Evolutionary conservation across 2,329 filamentous ascomycete genomes (phyloP).

Genomic region (Lachnum nothofagi): DNA sequence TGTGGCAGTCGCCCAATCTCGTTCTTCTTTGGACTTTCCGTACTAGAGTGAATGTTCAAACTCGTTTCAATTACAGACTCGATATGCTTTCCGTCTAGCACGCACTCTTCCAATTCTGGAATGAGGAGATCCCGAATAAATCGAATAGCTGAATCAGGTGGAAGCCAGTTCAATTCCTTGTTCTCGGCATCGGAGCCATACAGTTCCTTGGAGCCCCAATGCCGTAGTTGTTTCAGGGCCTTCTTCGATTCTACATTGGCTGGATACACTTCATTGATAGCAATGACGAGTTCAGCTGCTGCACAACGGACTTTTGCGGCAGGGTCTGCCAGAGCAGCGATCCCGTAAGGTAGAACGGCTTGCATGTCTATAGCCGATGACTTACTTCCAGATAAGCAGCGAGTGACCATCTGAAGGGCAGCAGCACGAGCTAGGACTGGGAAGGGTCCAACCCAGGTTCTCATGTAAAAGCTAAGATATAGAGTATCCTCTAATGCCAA

Average conservation of each 20-base stretch:
- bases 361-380: constrained; percentile 62
- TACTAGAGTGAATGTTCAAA: constrained; percentile 49
- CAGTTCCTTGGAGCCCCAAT: constrained; percentile 59
- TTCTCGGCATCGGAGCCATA: constrained; percentile 55
- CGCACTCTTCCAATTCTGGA: constrained; percentile 76
- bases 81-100: constrained; percentile 72
- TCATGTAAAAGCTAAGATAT: constrained; percentile 70
- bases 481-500: constrained; percentile 56
- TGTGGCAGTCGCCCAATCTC: constrained; percentile 46
- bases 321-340: constrained; percentile 69
- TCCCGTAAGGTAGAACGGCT: constrained; percentile 72
- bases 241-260: constrained; percentile 38
- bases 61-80: constrained; percentile 55
- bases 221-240: constrained; percentile 32
- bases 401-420: constrained; percentile 62
- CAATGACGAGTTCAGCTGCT: constrained; percentile 61
- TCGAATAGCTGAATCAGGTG: constrained; percentile 51
- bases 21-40: constrained; percentile 40
- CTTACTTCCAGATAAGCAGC: constrained; percentile 48
- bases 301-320: constrained; percentile 72
- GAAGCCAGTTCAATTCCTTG: constrained; percentile 51
- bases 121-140: constrained; percentile 64
- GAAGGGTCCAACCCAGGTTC: constrained; percentile 68
- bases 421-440: constrained; percentile 63
- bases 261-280: constrained; percentile 48